A percentile compares a stretch with the other conserved stretches of the same genome.
phyloP scores from a whole-genome alignment of 2,329 filamentous ascomycete species.

The Phyllosticta citrichinensis region DNA sequence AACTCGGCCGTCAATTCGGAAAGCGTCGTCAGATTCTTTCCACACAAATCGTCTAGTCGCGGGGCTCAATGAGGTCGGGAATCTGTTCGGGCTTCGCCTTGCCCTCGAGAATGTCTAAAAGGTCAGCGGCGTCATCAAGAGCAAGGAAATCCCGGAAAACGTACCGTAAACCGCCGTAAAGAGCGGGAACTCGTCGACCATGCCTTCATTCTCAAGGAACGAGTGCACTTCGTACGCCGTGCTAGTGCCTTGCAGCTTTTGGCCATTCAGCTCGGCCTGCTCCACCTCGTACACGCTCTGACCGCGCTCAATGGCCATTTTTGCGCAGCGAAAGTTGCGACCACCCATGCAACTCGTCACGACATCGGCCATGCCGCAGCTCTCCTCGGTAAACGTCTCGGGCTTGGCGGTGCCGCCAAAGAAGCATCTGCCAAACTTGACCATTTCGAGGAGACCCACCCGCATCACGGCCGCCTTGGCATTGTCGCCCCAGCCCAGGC shows the following conservation, averaged over 20 bases:
- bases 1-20: not conserved
- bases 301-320: conserved; percentile 70
- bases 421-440: conserved; percentile 89
- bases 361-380: conserved; percentile 86
- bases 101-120: conserved; percentile 61
- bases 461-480: conserved; percentile 99
- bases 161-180: conserved; percentile 75
- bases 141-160: conserved; percentile 14
- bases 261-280: conserved; percentile 80
- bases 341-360: conserved; percentile 91
- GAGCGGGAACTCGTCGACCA: conserved; percentile 78
- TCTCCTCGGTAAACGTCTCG: conserved; percentile 92
- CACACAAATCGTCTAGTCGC: not conserved
- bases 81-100: conserved; percentile 71
- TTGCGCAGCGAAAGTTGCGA: conserved; percentile 89
- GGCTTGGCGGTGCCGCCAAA: conserved; percentile 73
- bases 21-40: not conserved
- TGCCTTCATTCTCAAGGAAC: conserved; percentile 69
- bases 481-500: conserved; percentile 95
- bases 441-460: conserved; percentile 90
- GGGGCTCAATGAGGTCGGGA: conserved; percentile 47
- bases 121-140: conserved; percentile 3
- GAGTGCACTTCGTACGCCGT: conserved; percentile 86
- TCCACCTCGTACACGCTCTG: conserved; percentile 81
- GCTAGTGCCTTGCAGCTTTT: conserved; percentile 90